phyloP scores from a whole-genome alignment of 495 filamentous ascomycete species.

The Xylaria scruposa region DNA sequence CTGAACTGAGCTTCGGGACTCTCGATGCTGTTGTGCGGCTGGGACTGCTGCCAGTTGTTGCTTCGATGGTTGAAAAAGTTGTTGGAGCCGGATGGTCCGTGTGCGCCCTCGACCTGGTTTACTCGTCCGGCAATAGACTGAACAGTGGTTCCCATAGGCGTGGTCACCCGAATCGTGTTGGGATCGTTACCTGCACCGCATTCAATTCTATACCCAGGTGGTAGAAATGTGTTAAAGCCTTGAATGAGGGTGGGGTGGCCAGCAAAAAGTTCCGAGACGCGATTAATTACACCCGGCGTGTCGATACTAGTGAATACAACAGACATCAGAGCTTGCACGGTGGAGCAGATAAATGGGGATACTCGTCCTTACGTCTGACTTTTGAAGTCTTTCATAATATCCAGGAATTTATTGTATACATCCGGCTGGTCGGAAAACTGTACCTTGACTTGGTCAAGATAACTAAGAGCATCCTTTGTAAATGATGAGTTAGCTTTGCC shows the following conservation, averaged over 20 bases:
- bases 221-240: conserved; percentile 98
- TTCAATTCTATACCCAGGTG: conserved; percentile 96
- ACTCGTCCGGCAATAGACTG: conserved; percentile 59
- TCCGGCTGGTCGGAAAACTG: conserved; percentile 97
- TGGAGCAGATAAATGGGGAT: conserved; percentile 26
- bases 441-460: conserved; percentile 98
- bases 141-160: conserved; percentile 78
- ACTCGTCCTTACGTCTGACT: conserved; percentile 77
- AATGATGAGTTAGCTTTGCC: conserved; percentile 33
- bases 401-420: conserved; percentile 96
- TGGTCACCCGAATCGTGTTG: conserved; percentile 95
- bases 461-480: conserved; percentile 88
- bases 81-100: conserved; percentile 42
- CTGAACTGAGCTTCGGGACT: conserved; percentile 62
- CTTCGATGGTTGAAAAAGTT: conserved; percentile 48
- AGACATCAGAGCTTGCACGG: conserved; percentile 23
- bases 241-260: conserved; percentile 97
- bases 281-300: conserved; percentile 96
- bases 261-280: conserved; percentile 95
- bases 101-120: conserved; percentile 50
- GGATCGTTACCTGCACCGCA: conserved; percentile 91
- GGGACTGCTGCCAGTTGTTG: conserved; percentile 59
- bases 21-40: conserved; percentile 63
- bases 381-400: conserved; percentile 99
- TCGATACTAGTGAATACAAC: conserved; percentile 70